Conservation (phyloP, 1,139 yeast species). For the Scheffersomyces illinoinensis region DNA sequence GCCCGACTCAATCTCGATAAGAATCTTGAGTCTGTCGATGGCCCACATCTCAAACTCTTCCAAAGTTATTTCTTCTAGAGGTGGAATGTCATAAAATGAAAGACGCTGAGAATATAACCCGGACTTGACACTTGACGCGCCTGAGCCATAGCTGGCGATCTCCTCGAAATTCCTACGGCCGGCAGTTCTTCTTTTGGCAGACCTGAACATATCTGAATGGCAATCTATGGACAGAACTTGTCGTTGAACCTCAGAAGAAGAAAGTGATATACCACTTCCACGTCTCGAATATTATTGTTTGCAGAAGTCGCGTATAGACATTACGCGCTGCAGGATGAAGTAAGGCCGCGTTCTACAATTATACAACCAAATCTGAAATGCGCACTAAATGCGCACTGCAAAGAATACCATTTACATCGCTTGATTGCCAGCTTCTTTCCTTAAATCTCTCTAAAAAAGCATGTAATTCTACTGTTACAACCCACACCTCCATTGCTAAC, state of each 20-base stretch:
- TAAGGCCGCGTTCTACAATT: background rate
- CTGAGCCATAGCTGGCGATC: conserved; percentile 15
- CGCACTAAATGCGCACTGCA: background rate
- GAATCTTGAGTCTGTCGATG: conserved; percentile 79
- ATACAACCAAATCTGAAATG: background rate
- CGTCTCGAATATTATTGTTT: conserved; percentile 1
- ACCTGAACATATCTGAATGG: conserved; percentile 60
- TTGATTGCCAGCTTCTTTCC: background rate
- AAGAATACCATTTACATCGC: background rate
- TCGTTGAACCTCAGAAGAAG: background rate
- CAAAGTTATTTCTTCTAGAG: conserved; percentile 78
- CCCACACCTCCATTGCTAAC: background rate
- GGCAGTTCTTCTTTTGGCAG: conserved; percentile 71
- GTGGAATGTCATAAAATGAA: conserved; percentile 73
- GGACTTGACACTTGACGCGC: conserved; percentile 31
- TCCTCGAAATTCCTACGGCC: conserved; percentile 70
- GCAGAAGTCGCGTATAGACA: background rate
- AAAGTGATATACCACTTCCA: background rate
- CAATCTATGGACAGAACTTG: background rate
- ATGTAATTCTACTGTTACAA: too few relatives aligned
- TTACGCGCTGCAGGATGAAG: conserved; percentile 1
- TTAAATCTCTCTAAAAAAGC: too few relatives aligned
- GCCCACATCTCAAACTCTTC: conserved; percentile 97
- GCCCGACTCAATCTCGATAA: conserved; percentile 82
- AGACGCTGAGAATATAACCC: conserved; percentile 36